Conservation (phyloP, 805 yeast species). For the Saturnispora galanensis region DNA sequence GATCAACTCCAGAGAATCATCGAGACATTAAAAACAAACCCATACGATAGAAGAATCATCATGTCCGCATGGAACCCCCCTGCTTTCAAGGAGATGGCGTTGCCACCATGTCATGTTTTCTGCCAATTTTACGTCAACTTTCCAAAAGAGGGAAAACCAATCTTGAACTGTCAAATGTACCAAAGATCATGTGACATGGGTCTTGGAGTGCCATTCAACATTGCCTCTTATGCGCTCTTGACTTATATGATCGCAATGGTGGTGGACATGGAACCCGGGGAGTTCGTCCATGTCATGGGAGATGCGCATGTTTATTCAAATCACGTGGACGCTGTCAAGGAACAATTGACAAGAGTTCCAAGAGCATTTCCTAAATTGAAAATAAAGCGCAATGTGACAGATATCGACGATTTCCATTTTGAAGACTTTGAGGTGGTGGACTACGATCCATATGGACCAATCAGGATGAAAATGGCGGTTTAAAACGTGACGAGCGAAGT, state of each 20-base stretch:
- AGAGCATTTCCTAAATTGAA: conserved; percentile 67
- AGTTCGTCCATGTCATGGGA: conserved; percentile 90
- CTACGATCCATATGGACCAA: conserved; percentile 73
- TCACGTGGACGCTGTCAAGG: conserved; percentile 83
- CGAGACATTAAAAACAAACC: conserved; percentile 71
- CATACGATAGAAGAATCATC: conserved; percentile 89
- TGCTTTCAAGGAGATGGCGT: conserved; percentile 86
- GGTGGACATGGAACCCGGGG: conserved; percentile 93
- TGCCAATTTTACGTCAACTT: conserved; percentile 90
- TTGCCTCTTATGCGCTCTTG: conserved; percentile 89
- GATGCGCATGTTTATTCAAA: conserved; percentile 93
- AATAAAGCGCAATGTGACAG: conserved; percentile 55
- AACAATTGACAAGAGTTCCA: conserved; percentile 70
- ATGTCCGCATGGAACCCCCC: conserved; percentile 99
- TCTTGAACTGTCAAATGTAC: conserved; percentile 77
- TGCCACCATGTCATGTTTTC: conserved; percentile 97
- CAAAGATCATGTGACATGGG: conserved; percentile 99
- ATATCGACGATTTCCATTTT: conserved; percentile 78
- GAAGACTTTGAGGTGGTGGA: conserved; percentile 80
- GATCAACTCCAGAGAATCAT: conserved; percentile 84
- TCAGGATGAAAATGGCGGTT: conserved; percentile 97
- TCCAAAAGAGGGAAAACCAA: conserved; percentile 47
- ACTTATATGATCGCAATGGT: conserved; percentile 94
- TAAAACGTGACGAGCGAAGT: conserved; percentile 24
- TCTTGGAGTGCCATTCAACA: conserved; percentile 96